Base-by-base conservation (phyloP, 2,329 filamentous ascomycete genomes). In the Claviceps sorghi region DNA sequence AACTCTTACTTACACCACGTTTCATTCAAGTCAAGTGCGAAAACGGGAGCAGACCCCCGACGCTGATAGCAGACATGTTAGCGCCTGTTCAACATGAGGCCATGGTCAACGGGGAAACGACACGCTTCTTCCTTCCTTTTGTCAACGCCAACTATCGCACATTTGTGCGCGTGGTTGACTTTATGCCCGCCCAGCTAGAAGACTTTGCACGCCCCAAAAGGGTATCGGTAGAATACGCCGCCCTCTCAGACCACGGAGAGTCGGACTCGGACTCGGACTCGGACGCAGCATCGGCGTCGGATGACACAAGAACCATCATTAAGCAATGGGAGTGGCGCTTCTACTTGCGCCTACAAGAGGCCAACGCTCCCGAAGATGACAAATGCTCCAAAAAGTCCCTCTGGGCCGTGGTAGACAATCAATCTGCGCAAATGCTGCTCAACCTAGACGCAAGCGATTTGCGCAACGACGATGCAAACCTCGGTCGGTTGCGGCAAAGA, bases 321-420 rank as follows among this genome's bases (percentile, higher is more conserved):
- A 53, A 58, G 13, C 61, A 65, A 8, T 95, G 88, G 86, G 82
- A 93, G 65, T 96, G 90, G 90, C 77, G 79, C 15, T 96, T 96
- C 66, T 79, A 78, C 22, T 73, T 97, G 26, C 73, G 85, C 13
- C 77, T 96, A 1, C 86, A 95, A 65, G 86, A 90, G 4, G 64
- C 55, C 60, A 44, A 38, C 13, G 11, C 22, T 15, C 22, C 42
- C 21, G 42, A 56, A 58, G 34, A 52, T 29, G 53, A 38, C 59
- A 22, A 62, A 52, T 58, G 36, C 15, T 61, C 65, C 15, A 75
- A 70, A 15, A 63, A 74, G 7, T 72, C 72, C 30, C 63, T 90
- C 50, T 88, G 84, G 73, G 76, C 85, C 3, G 70, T 85, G 6
- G 83, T 96, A 1, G 76, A 82, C 51, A 83, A 81, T 53, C 53